Percentiles rank a stretch among this genome's conserved stretches.
phyloP scores from a whole-genome alignment of 2,329 filamentous ascomycete species.

The Trichoderma sp. region DNA sequence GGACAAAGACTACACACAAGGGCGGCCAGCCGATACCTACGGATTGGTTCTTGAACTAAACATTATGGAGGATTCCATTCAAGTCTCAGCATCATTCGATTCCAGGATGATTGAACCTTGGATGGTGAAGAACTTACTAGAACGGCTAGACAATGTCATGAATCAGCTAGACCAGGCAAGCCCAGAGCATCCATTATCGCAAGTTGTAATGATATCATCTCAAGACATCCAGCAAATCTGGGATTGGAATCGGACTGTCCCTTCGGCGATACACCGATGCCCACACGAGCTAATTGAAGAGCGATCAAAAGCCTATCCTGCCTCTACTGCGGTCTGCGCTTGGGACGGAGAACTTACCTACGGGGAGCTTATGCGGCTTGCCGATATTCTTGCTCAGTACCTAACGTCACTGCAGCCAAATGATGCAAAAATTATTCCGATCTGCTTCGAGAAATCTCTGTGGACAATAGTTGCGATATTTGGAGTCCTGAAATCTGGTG shows the following conservation, averaged over 20 bases:
- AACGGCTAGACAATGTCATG: background rate
- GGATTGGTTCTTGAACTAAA: background rate
- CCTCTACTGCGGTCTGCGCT: background rate
- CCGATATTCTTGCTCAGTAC: background rate
- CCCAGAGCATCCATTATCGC: background rate
- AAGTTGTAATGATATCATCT: background rate
- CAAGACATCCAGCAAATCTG: background rate
- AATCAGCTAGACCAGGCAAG: background rate
- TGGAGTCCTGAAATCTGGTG: background rate
- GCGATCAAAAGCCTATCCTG: background rate
- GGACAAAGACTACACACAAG: background rate
- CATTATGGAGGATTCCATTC: background rate
- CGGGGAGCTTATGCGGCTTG: background rate
- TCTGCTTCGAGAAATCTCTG: background rate
- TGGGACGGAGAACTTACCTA: background rate
- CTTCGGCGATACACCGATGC: background rate
- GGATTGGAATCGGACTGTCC: background rate
- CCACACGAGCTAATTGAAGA: background rate
- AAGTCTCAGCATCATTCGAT: conserved; percentile 2
- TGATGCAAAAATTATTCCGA: background rate
- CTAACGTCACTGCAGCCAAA: background rate
- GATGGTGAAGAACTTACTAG: background rate
- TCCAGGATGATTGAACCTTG: background rate
- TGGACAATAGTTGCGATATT: background rate
- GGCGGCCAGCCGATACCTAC: background rate